Evolutionary conservation across 2,329 filamentous ascomycete genomes (phyloP), one percentile per base, ranked within the genome.

Genomic region (Neoascochyta sp.): DNA sequence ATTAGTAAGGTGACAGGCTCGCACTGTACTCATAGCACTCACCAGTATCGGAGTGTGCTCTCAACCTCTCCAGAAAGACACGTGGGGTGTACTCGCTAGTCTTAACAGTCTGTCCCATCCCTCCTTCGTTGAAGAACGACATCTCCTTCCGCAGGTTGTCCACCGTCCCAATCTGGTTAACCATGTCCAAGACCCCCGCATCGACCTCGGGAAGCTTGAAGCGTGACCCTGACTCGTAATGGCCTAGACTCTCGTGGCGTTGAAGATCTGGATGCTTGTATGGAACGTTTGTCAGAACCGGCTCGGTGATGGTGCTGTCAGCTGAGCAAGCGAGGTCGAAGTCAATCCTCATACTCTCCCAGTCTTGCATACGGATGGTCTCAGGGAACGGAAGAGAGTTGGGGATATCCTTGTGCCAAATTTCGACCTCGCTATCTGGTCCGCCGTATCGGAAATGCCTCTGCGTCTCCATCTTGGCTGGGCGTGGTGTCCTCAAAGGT

Each of bases 331-430:
- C 26, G 14, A 59, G 39, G 32, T 59, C 51, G 25, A 38, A 50
- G 14, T 52, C 28, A 9, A 57, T 56, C 24, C 45, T 52, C 20
- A 50, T 29, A 33, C 48, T 57, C 19, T 61, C 57, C 48, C 46
- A 53, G 21, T 47, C 36, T 11, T 50, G 48, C 45, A 57, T 47
- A 21, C 45, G 39, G 7, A 47, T 34, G 0, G 45, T 59, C 30
- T 60, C 51, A 7, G 52, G 51, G 16, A 59, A 58, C 4, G 47
- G 45, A 6, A 60, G 34, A 3, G 40, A 35, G 16, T 43, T 23
- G 13, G 52, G 44, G 17, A 39, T 31, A 3, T 50, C 39, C 7
- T 39, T 39, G 34, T 48, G 31, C 48, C 50, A 56, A 15, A 16
- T 18, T 32, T 60, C 54, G 0, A 22, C 7, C 7, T 50, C 36